Percentiles rank a stretch among this genome's conserved stretches.
phyloP scores from a whole-genome alignment of 768 basidiomycete genomes.

The Pulveroboletus frians region DNA sequence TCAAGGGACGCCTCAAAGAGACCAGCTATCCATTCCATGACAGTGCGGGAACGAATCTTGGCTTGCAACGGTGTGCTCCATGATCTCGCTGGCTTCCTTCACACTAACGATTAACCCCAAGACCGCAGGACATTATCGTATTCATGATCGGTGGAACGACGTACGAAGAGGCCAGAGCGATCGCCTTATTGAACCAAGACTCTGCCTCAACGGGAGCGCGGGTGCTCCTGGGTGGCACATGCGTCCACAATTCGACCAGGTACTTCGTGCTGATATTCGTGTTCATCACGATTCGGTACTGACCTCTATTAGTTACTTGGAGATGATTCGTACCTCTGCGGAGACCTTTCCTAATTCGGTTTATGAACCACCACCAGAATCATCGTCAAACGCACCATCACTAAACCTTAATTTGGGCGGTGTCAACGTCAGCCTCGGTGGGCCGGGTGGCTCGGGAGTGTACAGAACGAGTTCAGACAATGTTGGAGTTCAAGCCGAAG shows the following conservation, averaged over 20 bases:
- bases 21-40: slow-evolving; percentile 86
- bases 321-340: slow-evolving; percentile 79
- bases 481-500: slow-evolving; percentile 76
- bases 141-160: slow-evolving; percentile 97
- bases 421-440: slow-evolving; percentile 92
- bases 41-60: slow-evolving; percentile 61
- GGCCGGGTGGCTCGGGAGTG: slow-evolving; percentile 73
- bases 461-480: slow-evolving; percentile 77
- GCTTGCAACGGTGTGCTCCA: slow-evolving; percentile 56
- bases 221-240: slow-evolving; percentile 88
- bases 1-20: slow-evolving; percentile 83
- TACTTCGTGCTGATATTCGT: slow-evolving; percentile 32
- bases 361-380: slow-evolving; percentile 73
- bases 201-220: slow-evolving; percentile 59
- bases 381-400: slow-evolving; percentile 66
- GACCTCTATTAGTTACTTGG: slow-evolving; percentile 59
- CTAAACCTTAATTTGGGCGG: slow-evolving; percentile 89
- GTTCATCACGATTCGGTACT: background rate
- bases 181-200: slow-evolving; percentile 86
- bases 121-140: slow-evolving; percentile 93
- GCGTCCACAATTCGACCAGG: slow-evolving; percentile 92
- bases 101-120: slow-evolving; percentile 28
- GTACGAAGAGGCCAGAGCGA: slow-evolving; percentile 87
- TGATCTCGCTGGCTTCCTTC: background rate
- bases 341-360: slow-evolving; percentile 56